Evolutionary conservation across 768 basidiomycete species (phyloP).

Genomic region (Naematelia encephala): DNA sequence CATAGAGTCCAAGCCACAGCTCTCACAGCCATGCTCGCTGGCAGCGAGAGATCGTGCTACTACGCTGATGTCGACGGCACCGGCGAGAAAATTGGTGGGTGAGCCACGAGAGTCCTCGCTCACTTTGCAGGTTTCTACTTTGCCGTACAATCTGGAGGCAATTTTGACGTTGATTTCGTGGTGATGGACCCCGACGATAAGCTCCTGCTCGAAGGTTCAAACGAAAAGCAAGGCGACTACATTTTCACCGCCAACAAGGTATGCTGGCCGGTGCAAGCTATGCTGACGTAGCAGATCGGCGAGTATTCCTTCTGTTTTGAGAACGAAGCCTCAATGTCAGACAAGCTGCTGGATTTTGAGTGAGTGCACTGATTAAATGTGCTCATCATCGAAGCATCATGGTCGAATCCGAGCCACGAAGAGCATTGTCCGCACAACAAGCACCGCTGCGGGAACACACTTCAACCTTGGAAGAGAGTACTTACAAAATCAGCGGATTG

Average conservation of each 20-base stretch:
- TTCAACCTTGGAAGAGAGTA: constrained; percentile 87
- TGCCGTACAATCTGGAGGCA: constrained; percentile 96
- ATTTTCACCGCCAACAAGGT: constrained; percentile 85
- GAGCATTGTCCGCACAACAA: constrained; percentile 81
- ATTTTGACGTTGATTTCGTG: constrained; percentile 92
- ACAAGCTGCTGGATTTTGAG: constrained; percentile 67
- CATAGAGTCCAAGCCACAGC: constrained; percentile 41
- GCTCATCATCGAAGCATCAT: constrained; percentile 82
- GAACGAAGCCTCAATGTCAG: constrained; percentile 93
- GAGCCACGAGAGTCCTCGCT: constrained; percentile 18
- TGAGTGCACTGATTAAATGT: constrained; percentile 48
- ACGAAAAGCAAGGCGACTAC: constrained; percentile 94
- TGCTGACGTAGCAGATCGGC: constrained; percentile 52
- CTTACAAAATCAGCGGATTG: constrained; percentile 83
- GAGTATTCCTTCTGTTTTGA: constrained; percentile 82
- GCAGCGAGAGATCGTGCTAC: constrained; percentile 64
- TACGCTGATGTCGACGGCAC: constrained; percentile 82
- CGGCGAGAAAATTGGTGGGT: constrained; percentile 75
- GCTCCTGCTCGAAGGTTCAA: constrained; percentile 77
- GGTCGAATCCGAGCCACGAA: constrained; percentile 91
- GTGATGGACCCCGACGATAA: constrained; percentile 87
- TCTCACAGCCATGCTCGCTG: constrained; percentile 47
- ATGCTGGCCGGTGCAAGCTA: constrained; percentile 8
- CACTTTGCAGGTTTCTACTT: constrained; percentile 77
- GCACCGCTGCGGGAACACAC: constrained; percentile 83